Evolutionary conservation across 2,329 filamentous ascomycete genomes (phyloP).

Genomic region (Epichloe gansuensis): DNA sequence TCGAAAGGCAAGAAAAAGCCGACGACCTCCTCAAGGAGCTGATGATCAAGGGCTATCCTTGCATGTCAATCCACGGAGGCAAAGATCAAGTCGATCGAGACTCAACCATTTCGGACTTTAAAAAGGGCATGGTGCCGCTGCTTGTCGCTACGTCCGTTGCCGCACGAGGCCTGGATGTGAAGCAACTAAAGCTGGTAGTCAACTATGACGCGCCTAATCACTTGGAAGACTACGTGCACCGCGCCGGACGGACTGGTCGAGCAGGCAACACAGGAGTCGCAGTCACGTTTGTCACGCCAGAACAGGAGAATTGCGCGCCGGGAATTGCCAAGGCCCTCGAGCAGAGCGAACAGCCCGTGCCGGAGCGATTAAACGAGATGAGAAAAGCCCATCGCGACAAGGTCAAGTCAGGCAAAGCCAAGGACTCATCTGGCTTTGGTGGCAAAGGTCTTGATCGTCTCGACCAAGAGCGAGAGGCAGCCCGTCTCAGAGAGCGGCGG

Average conservation of each 20-base stretch:
- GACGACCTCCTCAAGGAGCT: constrained; percentile 68
- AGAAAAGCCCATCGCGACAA: constrained; percentile 70
- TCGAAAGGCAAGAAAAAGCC: constrained; percentile 82
- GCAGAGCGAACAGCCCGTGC: constrained; percentile 76
- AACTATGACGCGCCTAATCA: constrained; percentile 94
- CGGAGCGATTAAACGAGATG: constrained; percentile 54
- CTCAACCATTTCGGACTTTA: constrained; percentile 87
- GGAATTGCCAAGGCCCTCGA: constrained; percentile 86
- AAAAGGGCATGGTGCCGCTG: constrained; percentile 80
- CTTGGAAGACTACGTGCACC: constrained; percentile 91
- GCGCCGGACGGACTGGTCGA: constrained; percentile 83
- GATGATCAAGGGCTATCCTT: constrained; percentile 74
- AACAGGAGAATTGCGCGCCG: constrained; percentile 80
- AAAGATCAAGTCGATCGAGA: constrained; percentile 91
- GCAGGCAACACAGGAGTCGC: constrained; percentile 91
- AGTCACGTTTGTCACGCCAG: constrained; percentile 83
- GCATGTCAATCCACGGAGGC: constrained; percentile 86
- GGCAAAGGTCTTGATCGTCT: constrained; percentile 88
- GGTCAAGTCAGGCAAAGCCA: constrained; percentile 83
- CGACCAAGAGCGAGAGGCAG: constrained; percentile 80
- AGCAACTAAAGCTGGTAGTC: constrained; percentile 88
- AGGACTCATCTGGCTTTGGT: constrained; percentile 80
- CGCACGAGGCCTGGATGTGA: constrained; percentile 87
- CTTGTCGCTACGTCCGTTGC: constrained; percentile 92
- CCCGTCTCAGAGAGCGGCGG: constrained; percentile 74